Conservation (phyloP, 768 basidiomycete species). For the Omphalotus guepiniiformis region DNA sequence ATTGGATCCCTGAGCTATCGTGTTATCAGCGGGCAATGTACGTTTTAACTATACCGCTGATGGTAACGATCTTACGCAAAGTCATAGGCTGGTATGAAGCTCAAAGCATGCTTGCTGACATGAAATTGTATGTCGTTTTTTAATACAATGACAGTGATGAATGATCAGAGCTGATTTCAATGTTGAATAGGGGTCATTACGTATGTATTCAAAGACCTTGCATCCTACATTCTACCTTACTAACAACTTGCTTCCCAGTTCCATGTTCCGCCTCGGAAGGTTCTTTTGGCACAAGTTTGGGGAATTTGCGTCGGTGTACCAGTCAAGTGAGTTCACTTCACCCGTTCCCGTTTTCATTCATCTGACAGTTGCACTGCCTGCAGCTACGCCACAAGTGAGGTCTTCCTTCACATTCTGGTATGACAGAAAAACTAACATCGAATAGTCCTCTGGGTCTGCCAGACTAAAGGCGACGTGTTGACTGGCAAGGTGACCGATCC, state of each 20-base stretch:
- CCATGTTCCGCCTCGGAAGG: slow-evolving; percentile 21
- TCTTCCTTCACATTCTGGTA: not conserved
- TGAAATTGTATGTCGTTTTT: slow-evolving; percentile 19
- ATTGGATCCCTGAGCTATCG: slow-evolving; percentile 20
- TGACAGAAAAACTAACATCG: slow-evolving; percentile 7
- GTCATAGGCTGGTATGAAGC: slow-evolving; percentile 21
- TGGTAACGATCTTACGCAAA: not conserved
- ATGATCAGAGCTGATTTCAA: not conserved
- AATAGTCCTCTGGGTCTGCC: slow-evolving; percentile 14
- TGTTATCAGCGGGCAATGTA: slow-evolving; percentile 22
- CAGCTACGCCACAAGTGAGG: slow-evolving; percentile 17
- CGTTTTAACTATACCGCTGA: not conserved
- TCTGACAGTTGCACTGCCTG: not conserved
- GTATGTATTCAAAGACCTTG: slow-evolving; percentile 2
- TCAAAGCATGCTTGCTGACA: slow-evolving; percentile 21
- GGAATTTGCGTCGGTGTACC: slow-evolving; percentile 22
- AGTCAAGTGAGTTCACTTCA: slow-evolving; percentile 15
- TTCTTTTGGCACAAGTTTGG: slow-evolving; percentile 20
- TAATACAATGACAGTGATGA: not conserved
- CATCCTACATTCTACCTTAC: no score
- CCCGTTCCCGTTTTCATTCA: not conserved
- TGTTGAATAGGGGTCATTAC: slow-evolving; percentile 17
- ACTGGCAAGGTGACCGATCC: slow-evolving; percentile 17
- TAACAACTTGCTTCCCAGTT: no score
- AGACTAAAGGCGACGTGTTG: slow-evolving; percentile 18